Percentiles rank a stretch among this genome's conserved stretches.
Conservation (phyloP, 106 monocot genomes). For the Dendrobium chrysotoxum region DNA sequence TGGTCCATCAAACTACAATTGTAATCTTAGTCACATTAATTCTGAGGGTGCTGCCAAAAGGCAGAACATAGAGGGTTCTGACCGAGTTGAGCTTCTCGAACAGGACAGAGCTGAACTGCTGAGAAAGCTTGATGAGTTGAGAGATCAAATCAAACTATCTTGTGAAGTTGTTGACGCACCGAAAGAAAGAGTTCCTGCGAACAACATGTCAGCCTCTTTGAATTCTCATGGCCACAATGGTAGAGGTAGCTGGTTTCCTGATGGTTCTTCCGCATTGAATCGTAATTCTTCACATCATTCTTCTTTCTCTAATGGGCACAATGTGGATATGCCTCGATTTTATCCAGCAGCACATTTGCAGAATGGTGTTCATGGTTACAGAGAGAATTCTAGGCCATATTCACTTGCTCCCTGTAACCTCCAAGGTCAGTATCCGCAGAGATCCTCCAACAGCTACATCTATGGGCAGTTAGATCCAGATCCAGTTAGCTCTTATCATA, state of each 20-base stretch:
- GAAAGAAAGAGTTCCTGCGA: slow-evolving; percentile 22
- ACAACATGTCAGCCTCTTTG: slow-evolving; percentile 5
- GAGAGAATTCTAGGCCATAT: slow-evolving; percentile 27
- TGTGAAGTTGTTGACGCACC: slow-evolving; percentile 43
- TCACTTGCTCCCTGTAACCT: slow-evolving; percentile 22
- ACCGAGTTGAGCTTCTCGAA: slow-evolving; percentile 33
- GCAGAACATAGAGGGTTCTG: slow-evolving; percentile 13
- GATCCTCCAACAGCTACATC: slow-evolving; percentile 27
- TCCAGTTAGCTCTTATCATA: slow-evolving; percentile 52
- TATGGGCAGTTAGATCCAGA: slow-evolving; percentile 44
- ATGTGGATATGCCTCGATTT: slow-evolving; percentile 29
- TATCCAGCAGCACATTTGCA: slow-evolving; percentile 29
- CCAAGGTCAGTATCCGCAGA: slow-evolving; percentile 23
- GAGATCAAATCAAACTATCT: slow-evolving; percentile 69
- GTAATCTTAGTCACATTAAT: slow-evolving; percentile 13
- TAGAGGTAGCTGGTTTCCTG: slow-evolving; percentile 26
- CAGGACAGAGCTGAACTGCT: slow-evolving; percentile 70
- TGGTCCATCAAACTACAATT: slow-evolving; percentile 43
- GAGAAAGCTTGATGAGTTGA: slow-evolving; percentile 84
- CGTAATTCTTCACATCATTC: slow-evolving; percentile 17
- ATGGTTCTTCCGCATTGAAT: slow-evolving; percentile 27
- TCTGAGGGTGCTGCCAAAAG: slow-evolving; percentile 8
- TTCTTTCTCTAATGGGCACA: slow-evolving; percentile 22
- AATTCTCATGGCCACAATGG: slow-evolving; percentile 19
- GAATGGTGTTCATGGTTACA: slow-evolving; percentile 38